Conservation (phyloP, 129 eudicot genomes). For the carrot (Daucus carota) region DH1_v3.0 NC_030385.2:30528001-30528500, state of each 20-base stretch:
- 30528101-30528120: too few species aligned
- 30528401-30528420: background rate
- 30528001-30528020: too few species aligned
- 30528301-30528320: background rate
- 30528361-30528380: slow-evolving; percentile 65
- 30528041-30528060: too few species aligned
- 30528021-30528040: too few species aligned
- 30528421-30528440: background rate
- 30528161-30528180: background rate
- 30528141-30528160: background rate
- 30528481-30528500: slow-evolving; percentile 30
- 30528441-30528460: background rate
- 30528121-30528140: background rate
- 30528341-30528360: slow-evolving; percentile 37
- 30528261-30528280: background rate
- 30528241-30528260: background rate
- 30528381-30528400: slow-evolving; percentile 34
- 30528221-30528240: background rate
- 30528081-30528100: too few species aligned
- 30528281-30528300: background rate
- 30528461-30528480: background rate
- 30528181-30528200: slow-evolving; percentile 4
- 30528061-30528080: too few species aligned
- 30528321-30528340: slow-evolving; percentile 6
- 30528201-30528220: background rate